Conservation (phyloP, 495 filamentous ascomycete genomes). For the Penicillium robsamsonii region DNA sequence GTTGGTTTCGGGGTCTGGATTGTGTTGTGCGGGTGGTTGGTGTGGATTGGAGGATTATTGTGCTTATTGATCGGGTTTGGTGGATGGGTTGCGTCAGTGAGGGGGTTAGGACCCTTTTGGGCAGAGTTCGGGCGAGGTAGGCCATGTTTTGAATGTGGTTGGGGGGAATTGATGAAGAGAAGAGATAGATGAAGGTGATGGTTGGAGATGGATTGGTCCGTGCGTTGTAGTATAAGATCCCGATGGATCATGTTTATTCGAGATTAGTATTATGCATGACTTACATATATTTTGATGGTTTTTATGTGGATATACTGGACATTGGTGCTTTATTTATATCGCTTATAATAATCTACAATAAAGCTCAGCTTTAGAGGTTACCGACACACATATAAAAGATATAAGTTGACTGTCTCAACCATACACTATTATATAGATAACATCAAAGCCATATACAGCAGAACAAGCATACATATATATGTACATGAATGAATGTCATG, state of each 20-base stretch:
- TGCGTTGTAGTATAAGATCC: not conserved
- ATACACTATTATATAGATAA: not conserved
- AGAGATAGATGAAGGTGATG: constrained; percentile 6
- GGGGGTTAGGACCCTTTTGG: constrained; percentile 6
- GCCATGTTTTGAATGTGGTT: constrained; percentile 15
- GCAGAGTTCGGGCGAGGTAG: constrained; percentile 14
- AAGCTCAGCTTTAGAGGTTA: too few species aligned
- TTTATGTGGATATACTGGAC: not conserved
- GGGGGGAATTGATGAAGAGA: not conserved
- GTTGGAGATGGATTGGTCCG: constrained; percentile 4
- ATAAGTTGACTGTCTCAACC: not conserved
- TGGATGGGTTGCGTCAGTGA: constrained; percentile 3
- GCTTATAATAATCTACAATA: not conserved
- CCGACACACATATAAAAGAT: not conserved
- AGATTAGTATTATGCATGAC: not conserved
- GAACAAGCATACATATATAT: too few species aligned
- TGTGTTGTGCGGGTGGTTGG: constrained; percentile 1
- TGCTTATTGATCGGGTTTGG: constrained; percentile 1
- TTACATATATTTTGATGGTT: not conserved
- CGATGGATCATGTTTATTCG: not conserved
- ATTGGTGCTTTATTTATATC: not conserved
- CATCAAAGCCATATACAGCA: not conserved
- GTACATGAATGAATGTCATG: too few species aligned
- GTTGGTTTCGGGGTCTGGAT: not conserved
- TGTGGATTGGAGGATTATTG: constrained; percentile 6